Evolutionary conservation across 805 yeast genomes (phyloP).

Genomic region (Candida oleophila): DNA sequence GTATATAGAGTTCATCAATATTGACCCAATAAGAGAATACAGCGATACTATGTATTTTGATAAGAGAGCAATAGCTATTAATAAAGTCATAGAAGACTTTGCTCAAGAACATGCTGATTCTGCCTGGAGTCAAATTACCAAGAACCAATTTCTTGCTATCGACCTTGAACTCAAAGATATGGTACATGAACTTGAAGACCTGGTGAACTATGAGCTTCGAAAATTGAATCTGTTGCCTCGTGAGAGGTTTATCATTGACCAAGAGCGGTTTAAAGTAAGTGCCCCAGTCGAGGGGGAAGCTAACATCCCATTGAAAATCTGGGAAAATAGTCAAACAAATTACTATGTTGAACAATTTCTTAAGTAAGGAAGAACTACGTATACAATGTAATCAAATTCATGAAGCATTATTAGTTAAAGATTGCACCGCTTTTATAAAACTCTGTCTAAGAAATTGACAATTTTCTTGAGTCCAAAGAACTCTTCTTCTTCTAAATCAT

Average conservation of each 20-base stretch:
- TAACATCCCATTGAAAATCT: slow-evolving; percentile 23
- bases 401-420: too few relatives aligned
- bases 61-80: slow-evolving; percentile 31
- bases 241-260: slow-evolving; percentile 17
- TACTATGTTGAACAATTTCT: slow-evolving; percentile 28
- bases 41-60: slow-evolving; percentile 23
- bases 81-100: slow-evolving; percentile 33
- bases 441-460: neutral
- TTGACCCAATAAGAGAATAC: slow-evolving; percentile 28
- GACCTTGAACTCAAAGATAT: slow-evolving; percentile 13
- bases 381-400: too few relatives aligned
- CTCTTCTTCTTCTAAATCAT: neutral
- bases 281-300: slow-evolving; percentile 24
- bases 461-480: neutral
- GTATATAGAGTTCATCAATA: slow-evolving; percentile 52
- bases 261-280: slow-evolving; percentile 20
- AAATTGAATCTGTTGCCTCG: slow-evolving; percentile 9
- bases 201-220: slow-evolving; percentile 18
- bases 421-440: neutral
- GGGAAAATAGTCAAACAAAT: slow-evolving; percentile 37
- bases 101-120: slow-evolving; percentile 8
- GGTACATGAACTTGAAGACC: slow-evolving; percentile 17
- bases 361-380: too few relatives aligned
- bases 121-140: slow-evolving; percentile 13
- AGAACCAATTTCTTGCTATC: slow-evolving; percentile 11